phyloP scores from a whole-genome alignment of 495 filamentous ascomycete genomes.

The Schizothecium vesticola region DNA sequence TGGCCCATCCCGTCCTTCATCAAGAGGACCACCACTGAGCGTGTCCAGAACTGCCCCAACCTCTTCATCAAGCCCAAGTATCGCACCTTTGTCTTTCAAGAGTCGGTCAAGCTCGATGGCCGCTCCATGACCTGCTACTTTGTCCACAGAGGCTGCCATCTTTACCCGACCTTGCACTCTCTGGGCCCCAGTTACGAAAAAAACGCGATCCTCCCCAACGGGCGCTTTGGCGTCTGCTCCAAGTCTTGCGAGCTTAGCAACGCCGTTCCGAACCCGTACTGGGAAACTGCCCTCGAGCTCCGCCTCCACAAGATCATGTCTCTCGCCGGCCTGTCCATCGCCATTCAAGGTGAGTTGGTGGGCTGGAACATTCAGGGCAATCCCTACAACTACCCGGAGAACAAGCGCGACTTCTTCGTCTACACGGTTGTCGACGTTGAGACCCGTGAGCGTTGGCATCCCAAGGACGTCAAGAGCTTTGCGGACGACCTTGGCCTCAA shows the following conservation, averaged over 20 bases:
- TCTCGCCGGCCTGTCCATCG: constrained; percentile 7
- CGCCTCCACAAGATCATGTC: constrained; percentile 14
- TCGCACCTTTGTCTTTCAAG: constrained; percentile 13
- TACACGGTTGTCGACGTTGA: constrained; percentile 21
- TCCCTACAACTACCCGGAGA: constrained; percentile 10
- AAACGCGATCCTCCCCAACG: constrained; percentile 10
- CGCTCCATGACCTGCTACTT: constrained; percentile 23
- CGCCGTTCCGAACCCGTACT: constrained; percentile 1
- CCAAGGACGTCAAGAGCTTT: constrained; percentile 11
- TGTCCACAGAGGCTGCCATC: background rate
- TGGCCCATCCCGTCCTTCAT: constrained; percentile 16
- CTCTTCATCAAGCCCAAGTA: constrained; percentile 26
- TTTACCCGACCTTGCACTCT: background rate
- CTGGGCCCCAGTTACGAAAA: background rate
- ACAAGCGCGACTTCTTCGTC: constrained; percentile 17
- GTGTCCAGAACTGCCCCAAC: constrained; percentile 27
- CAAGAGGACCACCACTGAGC: constrained; percentile 18
- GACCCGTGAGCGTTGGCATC: constrained; percentile 5
- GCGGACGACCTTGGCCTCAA: constrained; percentile 7
- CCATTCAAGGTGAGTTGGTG: constrained; percentile 28
- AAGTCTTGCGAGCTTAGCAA: constrained; percentile 13
- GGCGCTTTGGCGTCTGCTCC: constrained; percentile 27
- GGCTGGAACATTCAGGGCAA: constrained; percentile 22
- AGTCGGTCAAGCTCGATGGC: constrained; percentile 27
- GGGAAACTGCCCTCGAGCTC: constrained; percentile 12